Percentiles rank a stretch among this genome's conserved stretches.
phyloP scores from a whole-genome alignment of 2,329 filamentous ascomycete species.

The Albophoma yamanashiensis region DNA sequence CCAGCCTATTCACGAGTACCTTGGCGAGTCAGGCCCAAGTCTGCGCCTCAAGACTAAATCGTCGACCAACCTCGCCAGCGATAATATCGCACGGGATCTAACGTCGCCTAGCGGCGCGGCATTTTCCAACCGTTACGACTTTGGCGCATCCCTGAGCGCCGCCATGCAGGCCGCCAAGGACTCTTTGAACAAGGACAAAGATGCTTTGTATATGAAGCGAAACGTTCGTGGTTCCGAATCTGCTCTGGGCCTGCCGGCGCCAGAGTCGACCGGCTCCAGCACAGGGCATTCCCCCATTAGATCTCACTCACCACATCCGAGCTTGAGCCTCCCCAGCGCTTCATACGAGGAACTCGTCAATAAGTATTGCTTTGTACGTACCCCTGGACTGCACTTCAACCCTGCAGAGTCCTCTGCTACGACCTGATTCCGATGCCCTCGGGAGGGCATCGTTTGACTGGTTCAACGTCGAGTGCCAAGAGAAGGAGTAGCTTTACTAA shows the following conservation, averaged over 20 bases:
- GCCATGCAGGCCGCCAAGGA: constrained; percentile 68
- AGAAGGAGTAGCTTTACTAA: constrained; percentile 24
- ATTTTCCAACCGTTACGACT: constrained; percentile 92
- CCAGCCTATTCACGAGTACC: constrained; percentile 48
- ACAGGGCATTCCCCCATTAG: constrained; percentile 18
- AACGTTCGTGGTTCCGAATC: constrained; percentile 21
- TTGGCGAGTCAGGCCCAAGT: constrained; percentile 49
- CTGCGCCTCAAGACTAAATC: constrained; percentile 67
- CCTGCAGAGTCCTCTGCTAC: constrained; percentile 9
- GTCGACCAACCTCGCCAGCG: constrained; percentile 48
- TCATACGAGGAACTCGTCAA: constrained; percentile 96
- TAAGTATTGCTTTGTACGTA: constrained; percentile 99
- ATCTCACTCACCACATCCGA: constrained; percentile 41
- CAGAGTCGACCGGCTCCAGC: constrained; percentile 9
- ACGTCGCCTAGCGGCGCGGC: constrained; percentile 54
- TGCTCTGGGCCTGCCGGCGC: constrained; percentile 8
- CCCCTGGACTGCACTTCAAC: constrained; percentile 27
- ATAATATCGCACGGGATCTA: constrained; percentile 43
- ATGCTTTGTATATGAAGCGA: constrained; percentile 47
- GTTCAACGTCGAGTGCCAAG: not conserved
- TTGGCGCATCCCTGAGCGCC: constrained; percentile 79
- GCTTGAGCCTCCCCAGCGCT: constrained; percentile 59
- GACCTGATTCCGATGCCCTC: constrained; percentile 4
- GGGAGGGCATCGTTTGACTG: not conserved
- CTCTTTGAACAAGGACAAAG: constrained; percentile 44